Percentiles rank a stretch among this genome's conserved stretches.
phyloP scores from a whole-genome alignment of 2,329 filamentous ascomycete species.

The Dactylellina sp. region DNA sequence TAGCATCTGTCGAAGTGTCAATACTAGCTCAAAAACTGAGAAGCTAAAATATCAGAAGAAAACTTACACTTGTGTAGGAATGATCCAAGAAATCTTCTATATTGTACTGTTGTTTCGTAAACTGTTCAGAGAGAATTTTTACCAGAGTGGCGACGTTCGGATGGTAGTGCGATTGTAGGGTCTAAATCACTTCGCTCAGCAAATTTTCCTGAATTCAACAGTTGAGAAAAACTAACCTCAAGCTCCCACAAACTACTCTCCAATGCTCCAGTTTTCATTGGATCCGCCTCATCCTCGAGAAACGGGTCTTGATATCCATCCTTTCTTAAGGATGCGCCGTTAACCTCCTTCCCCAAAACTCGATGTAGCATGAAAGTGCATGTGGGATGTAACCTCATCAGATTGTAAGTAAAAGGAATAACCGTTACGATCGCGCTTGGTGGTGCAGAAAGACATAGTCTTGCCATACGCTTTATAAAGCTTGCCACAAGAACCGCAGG shows the following conservation, averaged over 20 bases:
- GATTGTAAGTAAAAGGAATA: constrained; percentile 94
- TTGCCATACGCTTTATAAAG: constrained; percentile 92
- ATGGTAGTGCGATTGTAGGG: constrained; percentile 91
- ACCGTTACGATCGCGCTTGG: constrained; percentile 89
- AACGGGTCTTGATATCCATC: constrained; percentile 80
- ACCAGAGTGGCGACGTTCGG: constrained; percentile 95
- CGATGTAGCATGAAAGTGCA: constrained; percentile 98
- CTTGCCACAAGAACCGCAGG: constrained; percentile 90
- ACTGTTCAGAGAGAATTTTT: constrained; percentile 94
- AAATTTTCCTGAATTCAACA: neutral
- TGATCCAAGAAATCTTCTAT: constrained; percentile 98
- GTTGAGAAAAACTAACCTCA: constrained; percentile 65
- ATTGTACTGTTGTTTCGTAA: constrained; percentile 94
- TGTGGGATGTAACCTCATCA: constrained; percentile 86
- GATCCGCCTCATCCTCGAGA: constrained; percentile 78
- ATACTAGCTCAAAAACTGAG: constrained; percentile 61
- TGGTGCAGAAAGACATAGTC: constrained; percentile 86
- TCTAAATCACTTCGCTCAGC: constrained; percentile 62
- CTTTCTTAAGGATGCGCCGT: constrained; percentile 72
- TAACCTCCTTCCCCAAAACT: constrained; percentile 71
- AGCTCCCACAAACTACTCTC: constrained; percentile 97
- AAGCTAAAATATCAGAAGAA: neutral
- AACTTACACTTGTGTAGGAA: constrained; percentile 81
- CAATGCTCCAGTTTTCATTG: constrained; percentile 85
- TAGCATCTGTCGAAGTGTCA: constrained; percentile 71